Conservation (phyloP, 352 stramenopile genomes). For the Pseudoperonospora humuli region DNA sequence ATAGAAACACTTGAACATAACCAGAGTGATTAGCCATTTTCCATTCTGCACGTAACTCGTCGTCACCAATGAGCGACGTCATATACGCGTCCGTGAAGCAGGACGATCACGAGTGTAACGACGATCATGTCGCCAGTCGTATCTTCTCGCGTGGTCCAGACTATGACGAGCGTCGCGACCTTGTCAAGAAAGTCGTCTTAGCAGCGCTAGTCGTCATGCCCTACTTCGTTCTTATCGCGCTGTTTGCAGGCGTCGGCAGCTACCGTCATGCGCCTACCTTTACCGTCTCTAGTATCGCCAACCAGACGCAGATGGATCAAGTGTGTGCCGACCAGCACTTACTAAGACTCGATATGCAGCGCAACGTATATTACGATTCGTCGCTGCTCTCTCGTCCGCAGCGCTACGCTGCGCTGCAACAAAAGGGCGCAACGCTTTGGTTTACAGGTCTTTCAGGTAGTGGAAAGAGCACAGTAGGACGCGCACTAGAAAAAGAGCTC, state of each 20-base stretch:
- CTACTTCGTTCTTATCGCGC: slow-evolving; percentile 52
- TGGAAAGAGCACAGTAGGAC: slow-evolving; percentile 97
- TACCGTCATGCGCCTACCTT: neutral
- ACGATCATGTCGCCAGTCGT: slow-evolving; percentile 29
- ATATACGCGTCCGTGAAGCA: slow-evolving; percentile 65
- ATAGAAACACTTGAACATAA: no score
- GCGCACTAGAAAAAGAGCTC: slow-evolving; percentile 93
- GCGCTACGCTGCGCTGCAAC: slow-evolving; percentile 69
- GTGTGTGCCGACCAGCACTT: slow-evolving; percentile 52
- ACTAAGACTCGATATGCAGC: slow-evolving; percentile 60
- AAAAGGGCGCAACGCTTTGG: slow-evolving; percentile 98
- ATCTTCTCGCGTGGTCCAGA: slow-evolving; percentile 52
- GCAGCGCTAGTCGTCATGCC: slow-evolving; percentile 43
- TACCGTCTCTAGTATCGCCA: slow-evolving; percentile 8
- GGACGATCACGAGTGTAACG: slow-evolving; percentile 54
- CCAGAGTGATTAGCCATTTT: no score
- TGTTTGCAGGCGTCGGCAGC: slow-evolving; percentile 32
- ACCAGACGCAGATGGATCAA: slow-evolving; percentile 29
- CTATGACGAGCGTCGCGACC: slow-evolving; percentile 28
- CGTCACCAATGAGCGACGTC: slow-evolving; percentile 38
- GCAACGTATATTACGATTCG: slow-evolving; percentile 81
- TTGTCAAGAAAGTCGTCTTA: slow-evolving; percentile 52
- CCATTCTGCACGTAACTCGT: no score
- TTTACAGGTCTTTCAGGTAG: slow-evolving; percentile 97
- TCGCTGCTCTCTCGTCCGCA: slow-evolving; percentile 56